These are phyloP conservation scores for Leccinellum albellum DNA, from an alignment of 768 basidiomycete species.

Conservation along the genomic window DNA sequence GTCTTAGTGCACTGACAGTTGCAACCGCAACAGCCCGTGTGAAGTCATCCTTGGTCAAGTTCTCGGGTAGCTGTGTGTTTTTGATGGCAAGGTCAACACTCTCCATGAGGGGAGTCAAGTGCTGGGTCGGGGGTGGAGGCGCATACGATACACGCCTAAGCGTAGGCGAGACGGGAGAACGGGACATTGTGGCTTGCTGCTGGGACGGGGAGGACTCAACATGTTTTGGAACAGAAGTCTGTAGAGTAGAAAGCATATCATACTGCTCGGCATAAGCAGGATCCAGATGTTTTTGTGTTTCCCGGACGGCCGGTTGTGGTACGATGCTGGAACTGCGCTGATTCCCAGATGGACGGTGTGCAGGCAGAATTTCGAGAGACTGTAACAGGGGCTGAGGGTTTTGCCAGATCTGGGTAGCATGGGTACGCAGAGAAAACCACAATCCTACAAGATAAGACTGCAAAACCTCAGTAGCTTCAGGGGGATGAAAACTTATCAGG, in stretches of 20 bases:
- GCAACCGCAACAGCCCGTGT: conserved; percentile 92
- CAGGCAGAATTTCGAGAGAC: conserved; percentile 52
- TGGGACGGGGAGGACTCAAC: conserved; percentile 18
- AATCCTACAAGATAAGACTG: conserved; percentile 96
- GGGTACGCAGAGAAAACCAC: conserved; percentile 98
- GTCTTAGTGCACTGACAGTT: conserved; percentile 85
- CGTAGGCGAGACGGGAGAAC: conserved; percentile 40
- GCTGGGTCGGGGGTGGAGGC: conserved; percentile 29
- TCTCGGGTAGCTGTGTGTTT: conserved; percentile 51
- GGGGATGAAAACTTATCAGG: background rate
- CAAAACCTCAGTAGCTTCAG: conserved; percentile 2
- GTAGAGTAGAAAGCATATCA: conserved; percentile 34
- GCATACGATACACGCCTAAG: conserved; percentile 58
- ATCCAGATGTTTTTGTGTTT: conserved; percentile 45
- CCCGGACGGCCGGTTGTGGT: conserved; percentile 14
- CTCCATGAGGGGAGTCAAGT: conserved; percentile 66
- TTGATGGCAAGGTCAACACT: conserved; percentile 78
- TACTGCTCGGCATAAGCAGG: conserved; percentile 32
- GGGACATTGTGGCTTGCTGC: conserved; percentile 16
- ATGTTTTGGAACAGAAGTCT: conserved; percentile 35
- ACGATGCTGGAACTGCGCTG: conserved; percentile 40
- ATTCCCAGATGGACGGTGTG: conserved; percentile 59
- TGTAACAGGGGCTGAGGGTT: conserved; percentile 86
- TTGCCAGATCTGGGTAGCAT: conserved; percentile 99
- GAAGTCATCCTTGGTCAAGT: conserved; percentile 82